Base-by-base conservation (phyloP, 2,329 filamentous ascomycete genomes). In the Fusarium citri region DNA sequence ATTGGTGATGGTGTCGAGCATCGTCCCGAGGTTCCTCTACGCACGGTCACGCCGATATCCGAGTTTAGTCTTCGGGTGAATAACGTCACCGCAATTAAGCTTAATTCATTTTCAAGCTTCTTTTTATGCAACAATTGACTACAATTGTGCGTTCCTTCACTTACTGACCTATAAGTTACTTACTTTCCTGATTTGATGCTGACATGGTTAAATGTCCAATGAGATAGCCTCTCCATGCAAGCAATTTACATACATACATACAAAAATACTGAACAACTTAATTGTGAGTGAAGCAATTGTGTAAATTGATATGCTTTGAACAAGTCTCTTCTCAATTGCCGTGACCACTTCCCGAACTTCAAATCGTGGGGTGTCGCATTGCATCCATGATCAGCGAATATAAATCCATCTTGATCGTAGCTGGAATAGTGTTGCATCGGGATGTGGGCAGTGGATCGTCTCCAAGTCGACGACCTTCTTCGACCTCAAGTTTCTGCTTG, bases 101-200 rank as follows among this genome's bases (percentile, higher is more conserved):
- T 64, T 67, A 67, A 67, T 65, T 67, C 64, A 68, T n/a, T 59
- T 68, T 54, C 48, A 60, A 68, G 64, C 64, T 64, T 68, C 30
- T 40, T 41, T 34, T 20, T 23, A 16, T 25, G 16, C 30, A 28
- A 26, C 5, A 12, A 46, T 22, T 14, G 7, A 57, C n/a, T 8
- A 1, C 18, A 28, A 37, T 5, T 8, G 18, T 3, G 18, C 14
- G 23, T 2, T 28, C 4, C 8, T 23, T 18, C n/a, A 14, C 5
- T 1, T 10, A n/a, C 5, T 6, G 20, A 20, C 30, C 15, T 43
- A 15, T 20, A 34, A 30, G 8, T 11, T 55, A 18, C 7, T 12
- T 20, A 12, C 30, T 28, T 37, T 23, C 12, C 8, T 3, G 1
- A 55, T 30, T 34, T 9, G 11, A 43, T 37, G n/a, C n/a, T 23